Evolutionary conservation across 2,329 filamentous ascomycete genomes (phyloP), one percentile per base, ranked within the genome.

Genomic region (Escovopsis weberi): DNA sequence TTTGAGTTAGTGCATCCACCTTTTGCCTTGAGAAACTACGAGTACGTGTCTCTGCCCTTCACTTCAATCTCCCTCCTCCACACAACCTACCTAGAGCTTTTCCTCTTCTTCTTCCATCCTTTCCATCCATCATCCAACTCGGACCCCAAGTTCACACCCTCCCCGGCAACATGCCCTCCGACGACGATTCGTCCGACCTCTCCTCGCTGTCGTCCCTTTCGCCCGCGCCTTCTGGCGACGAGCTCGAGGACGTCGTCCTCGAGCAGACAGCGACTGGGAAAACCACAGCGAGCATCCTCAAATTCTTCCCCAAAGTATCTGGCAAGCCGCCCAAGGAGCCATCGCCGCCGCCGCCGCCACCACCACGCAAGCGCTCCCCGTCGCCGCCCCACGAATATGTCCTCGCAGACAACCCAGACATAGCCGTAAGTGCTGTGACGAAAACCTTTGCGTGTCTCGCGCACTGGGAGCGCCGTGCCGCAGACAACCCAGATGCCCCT

Each of bases 321-420:
- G 65, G 69, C 52, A 54, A 61, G 48, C 56, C 71, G 28, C 64
- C 71, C 54, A 74, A 72, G 62, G 71, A 77, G 54, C 64, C 69
- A 42, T 75, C 78, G 52, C 78, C 81, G 48, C 78, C 78, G 45
- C 70, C 78, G 54, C 78, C 78, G 52, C 78, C 81, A 48, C 78
- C 81, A 48, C 70, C 78, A 55, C 78, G 76, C 56, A 93, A 91
- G 69, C 74, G 89, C 59, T 80, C 82, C 45, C 80, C 86, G 18
- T 95, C 88, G 51, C 89, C 89, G 52, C 80, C 85, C 8, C 89
- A 95, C 61, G 86, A 94, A 70, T 85, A 82, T 62, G 81, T 86
- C 26, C 69, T 95, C 44, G 86, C 85, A 48, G 89, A 96, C 60
- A 94, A 94, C 61, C 75, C 83, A 48, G 83, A 91, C 58, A 88